These are phyloP conservation scores for Boechera retrofracta DNA, from an alignment of 345 rosid genomes.

Conservation along the genomic window DNA sequence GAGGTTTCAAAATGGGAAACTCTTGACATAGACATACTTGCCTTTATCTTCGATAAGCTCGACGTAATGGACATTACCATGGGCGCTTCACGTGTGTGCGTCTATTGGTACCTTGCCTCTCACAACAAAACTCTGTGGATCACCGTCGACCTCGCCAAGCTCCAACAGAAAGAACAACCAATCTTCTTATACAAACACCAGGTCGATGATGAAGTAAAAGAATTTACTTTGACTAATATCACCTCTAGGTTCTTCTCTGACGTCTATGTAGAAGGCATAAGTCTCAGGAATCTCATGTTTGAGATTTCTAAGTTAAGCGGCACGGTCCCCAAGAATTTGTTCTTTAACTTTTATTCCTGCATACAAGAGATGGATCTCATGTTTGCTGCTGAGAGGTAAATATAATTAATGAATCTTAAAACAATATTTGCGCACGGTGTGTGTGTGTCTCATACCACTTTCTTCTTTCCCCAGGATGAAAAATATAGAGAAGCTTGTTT, in stretches of 20 bases:
- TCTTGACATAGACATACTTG: slow-evolving; percentile 20
- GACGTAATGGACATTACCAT: not conserved
- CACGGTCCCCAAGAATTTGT: not conserved
- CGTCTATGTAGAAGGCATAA: not conserved
- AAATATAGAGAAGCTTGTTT: not conserved
- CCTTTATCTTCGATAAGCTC: slow-evolving; percentile 13
- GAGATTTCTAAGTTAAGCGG: slow-evolving; percentile 10
- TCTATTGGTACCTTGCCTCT: slow-evolving; percentile 32
- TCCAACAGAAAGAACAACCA: not conserved
- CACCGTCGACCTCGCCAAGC: slow-evolving; percentile 2
- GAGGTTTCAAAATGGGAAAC: not conserved
- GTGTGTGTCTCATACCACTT: not conserved
- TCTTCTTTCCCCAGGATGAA: not conserved
- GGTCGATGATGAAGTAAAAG: not conserved
- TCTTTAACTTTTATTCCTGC: not conserved
- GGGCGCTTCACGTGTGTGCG: slow-evolving; percentile 20
- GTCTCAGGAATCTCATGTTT: not conserved
- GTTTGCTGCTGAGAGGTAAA: slow-evolving; percentile 23
- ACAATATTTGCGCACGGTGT: too few species aligned
- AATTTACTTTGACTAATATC: too few species aligned
- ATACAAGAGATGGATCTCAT: not conserved
- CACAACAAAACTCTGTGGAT: slow-evolving; percentile 25
- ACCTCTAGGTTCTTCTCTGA: too few species aligned
- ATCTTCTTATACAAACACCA: not conserved
- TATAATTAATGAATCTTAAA: not conserved